Conservation (phyloP, 805 yeast species). For the Diddensiella caesifluorescens region DNA sequence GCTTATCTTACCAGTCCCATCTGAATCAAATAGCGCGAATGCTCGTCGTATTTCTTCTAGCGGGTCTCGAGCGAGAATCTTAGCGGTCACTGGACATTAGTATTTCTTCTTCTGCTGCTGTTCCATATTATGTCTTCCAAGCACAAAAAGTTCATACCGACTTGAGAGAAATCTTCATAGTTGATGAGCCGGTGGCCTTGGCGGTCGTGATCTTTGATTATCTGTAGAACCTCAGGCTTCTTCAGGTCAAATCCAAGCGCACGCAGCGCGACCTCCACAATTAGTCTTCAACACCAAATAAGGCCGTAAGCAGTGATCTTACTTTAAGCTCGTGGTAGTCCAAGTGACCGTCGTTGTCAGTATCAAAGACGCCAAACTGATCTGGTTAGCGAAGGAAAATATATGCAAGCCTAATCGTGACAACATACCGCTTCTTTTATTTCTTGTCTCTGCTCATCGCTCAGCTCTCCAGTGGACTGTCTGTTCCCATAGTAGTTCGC, state of each 20-base stretch:
- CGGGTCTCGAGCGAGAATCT: conserved; percentile 85
- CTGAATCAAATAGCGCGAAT: conserved; percentile 83
- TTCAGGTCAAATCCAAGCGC: conserved; percentile 88
- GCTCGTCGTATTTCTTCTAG: conserved; percentile 88
- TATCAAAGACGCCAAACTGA: conserved; percentile 75
- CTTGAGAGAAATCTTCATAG: conserved; percentile 75
- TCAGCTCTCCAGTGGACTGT: too few species aligned
- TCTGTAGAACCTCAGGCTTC: conserved; percentile 72
- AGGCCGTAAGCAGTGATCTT: conserved; percentile 3
- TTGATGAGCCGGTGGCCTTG: conserved; percentile 61
- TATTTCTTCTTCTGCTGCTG: background rate
- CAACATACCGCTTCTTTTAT: conserved; percentile 70
- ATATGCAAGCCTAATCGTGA: background rate
- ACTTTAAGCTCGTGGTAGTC: conserved; percentile 86
- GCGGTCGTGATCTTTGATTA: conserved; percentile 75
- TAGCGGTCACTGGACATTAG: conserved; percentile 55
- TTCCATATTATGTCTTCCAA: conserved; percentile 14
- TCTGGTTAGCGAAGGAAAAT: conserved; percentile 2
- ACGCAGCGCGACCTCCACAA: conserved; percentile 67
- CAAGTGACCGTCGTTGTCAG: conserved; percentile 82
- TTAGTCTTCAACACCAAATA: background rate
- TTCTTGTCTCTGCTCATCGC: conserved; percentile 86
- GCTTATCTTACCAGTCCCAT: conserved; percentile 78
- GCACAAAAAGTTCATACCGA: too few species aligned
- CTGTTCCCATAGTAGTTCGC: too few species aligned